A percentile compares a stretch with the other conserved stretches of the same genome.
Conservation (phyloP, 2,329 filamentous ascomycete species). For the Claviceps maximensis region DNA sequence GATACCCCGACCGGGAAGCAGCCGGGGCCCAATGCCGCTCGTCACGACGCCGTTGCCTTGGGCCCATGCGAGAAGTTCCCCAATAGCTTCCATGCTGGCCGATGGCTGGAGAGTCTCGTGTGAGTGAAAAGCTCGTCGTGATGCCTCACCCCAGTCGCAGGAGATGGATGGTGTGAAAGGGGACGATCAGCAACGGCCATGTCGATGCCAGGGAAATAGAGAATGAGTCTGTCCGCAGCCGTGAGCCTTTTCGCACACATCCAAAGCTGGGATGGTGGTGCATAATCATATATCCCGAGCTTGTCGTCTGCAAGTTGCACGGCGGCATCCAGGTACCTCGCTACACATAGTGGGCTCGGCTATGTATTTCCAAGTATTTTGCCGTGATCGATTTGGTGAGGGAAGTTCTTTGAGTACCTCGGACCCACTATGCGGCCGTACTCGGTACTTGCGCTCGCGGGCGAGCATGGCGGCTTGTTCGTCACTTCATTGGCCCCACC, state of each 20-base stretch:
- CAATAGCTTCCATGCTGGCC: conserved; percentile 11
- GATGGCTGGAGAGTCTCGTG: background rate
- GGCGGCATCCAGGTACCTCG: too few species aligned
- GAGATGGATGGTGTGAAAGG: background rate
- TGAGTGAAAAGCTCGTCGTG: background rate
- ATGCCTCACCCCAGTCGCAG: background rate
- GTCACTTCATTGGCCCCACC: background rate
- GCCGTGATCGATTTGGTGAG: too few species aligned
- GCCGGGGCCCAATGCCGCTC: conserved; percentile 51
- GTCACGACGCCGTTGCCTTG: conserved; percentile 49
- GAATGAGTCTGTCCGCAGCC: background rate
- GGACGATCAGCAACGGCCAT: background rate
- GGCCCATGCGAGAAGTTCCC: conserved; percentile 57
- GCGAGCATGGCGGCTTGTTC: too few species aligned
- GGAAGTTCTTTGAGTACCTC: too few species aligned
- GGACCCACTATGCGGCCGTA: too few species aligned
- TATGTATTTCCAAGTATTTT: too few species aligned
- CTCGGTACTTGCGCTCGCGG: too few species aligned
- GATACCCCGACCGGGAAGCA: conserved; percentile 59
- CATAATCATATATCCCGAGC: too few species aligned
- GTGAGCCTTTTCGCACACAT: too few species aligned
- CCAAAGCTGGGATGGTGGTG: too few species aligned
- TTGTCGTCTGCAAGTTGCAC: too few species aligned
- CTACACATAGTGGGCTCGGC: too few species aligned
- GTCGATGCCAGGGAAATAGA: background rate